Base-by-base conservation (phyloP, 768 basidiomycete genomes). In the Calocera viscosa region DNA sequence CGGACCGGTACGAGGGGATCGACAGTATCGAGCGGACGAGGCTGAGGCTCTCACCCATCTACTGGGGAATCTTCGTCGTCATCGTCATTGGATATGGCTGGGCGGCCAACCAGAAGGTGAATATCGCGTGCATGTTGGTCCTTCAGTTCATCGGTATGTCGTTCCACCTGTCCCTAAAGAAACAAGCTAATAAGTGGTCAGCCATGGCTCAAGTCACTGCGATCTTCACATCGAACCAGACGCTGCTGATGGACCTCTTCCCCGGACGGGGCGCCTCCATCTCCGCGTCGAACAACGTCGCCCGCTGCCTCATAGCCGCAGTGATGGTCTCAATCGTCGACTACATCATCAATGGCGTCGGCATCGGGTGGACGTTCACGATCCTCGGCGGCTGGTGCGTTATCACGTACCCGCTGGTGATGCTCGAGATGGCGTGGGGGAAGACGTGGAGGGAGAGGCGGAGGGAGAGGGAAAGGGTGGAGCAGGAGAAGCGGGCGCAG, bases 21-120 rank as follows among this genome's bases (percentile, higher is more conserved):
- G 28, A 64, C 64, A 34, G 41, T 17, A 66, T 68, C 30, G 65
- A 68, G 22, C 64, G 39, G 7, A 65, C 68, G 5, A 47, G 68
- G n/a, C 14, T 33, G 35, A 17, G 22, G 28, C n/a, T 30, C 17
- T 2, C 12, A 53, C 33, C 40, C 1, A 19, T 16, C 40, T 34
- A 17, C 38, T 2, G 19, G 24, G 65, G 49, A 3, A 1, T 65
- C 12, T 63, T 22, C 34, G 28, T 49, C 34, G 33, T 63, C n/a
- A 2, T 68, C n/a, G 28, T 65, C 1, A 34, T 68, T 24, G 49
- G 63, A 0, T 66, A 68, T 32, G 68, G 65, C 22, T 68, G 68
- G 68, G 34, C 49, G 26, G 26, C 43, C 5, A 17, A 24, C 16
- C 19, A 19, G 43, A 47, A 47, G 19, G 43, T 19, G 24, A 5